phyloP scores from a whole-genome alignment of 1,139 yeast species.

The Pichia terricola region DNA sequence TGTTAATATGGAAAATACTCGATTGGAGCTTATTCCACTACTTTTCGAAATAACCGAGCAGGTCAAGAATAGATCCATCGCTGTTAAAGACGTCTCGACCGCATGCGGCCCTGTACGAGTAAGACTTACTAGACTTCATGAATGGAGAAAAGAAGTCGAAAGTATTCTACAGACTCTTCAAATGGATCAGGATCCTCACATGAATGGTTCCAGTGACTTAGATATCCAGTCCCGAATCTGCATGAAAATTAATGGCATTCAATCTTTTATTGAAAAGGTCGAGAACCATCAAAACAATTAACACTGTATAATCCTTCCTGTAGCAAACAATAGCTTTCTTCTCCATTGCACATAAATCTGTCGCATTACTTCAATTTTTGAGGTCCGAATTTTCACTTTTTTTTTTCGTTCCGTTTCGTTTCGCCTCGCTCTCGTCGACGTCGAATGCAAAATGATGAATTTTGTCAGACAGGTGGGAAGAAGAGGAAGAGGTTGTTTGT shows the following conservation, averaged over 20 bases:
- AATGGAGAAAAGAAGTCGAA: slow-evolving; percentile 1
- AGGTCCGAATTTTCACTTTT: too few species aligned
- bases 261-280: too few species aligned
- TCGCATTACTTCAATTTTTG: too few species aligned
- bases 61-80: slow-evolving; percentile 23
- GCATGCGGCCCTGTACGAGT: slow-evolving; percentile 25
- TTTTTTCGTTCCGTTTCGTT: too few species aligned
- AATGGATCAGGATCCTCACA: not conserved
- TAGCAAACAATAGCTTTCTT: too few species aligned
- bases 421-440: too few species aligned
- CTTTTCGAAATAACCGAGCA: slow-evolving; percentile 24
- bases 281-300: too few species aligned
- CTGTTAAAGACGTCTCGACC: slow-evolving; percentile 26
- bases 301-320: too few species aligned
- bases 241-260: not conserved
- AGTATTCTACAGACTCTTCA: not conserved
- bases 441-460: too few species aligned
- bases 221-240: not conserved
- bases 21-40: slow-evolving; percentile 23
- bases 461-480: too few species aligned
- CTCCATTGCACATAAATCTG: too few species aligned
- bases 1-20: slow-evolving; percentile 12
- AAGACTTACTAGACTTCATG: slow-evolving; percentile 17
- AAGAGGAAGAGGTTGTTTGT: too few species aligned
- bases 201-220: not conserved